Evolutionary conservation across 1,139 yeast species (phyloP), one percentile per base, ranked within the genome.

Genomic region (Scheffersomyces cryptocercus): DNA sequence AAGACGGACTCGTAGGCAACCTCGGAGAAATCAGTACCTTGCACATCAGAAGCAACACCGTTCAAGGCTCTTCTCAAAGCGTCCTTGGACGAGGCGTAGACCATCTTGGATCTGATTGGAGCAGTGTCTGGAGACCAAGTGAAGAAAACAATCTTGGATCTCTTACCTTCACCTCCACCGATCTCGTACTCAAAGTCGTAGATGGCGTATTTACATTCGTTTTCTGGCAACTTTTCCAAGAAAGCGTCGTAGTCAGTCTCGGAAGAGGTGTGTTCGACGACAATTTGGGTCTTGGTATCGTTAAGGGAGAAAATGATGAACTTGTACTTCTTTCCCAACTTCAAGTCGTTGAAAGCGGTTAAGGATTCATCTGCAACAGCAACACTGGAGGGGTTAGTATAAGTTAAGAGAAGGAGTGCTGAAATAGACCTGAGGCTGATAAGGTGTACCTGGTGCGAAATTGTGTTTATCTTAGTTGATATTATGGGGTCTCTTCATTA

Each of bases 61-160:
- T 88, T 91, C 64, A 93, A 81, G 39, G 99, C 93, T 74, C 96
- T 89, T 80, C 98, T 93, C 65, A 93, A 82, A 43, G 98, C 96
- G 61, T 93, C 99, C 76, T 90, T 91, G 51, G 98, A 91, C 9
- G 97, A 84, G 40, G 99, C 98, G 76, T 90, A 91, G 50, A 91
- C 88, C 99, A 93, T 95, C 85, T 93, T 93, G 59, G 95, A 70
- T 75, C 90, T 87, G 61, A 95, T 84, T 50, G 95, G 89, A 43
- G 98, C 97, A 50, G 95, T 87, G 67, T 95, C 99, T 61, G 99
- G 99, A 51, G 97, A 84, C 99, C 99, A 93, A 56, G 95, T 86
- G 77, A 70, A 87, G 74, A 93, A 93, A 48, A 91, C 85, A 61
- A 93, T 87, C 81, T 93, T 93, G 63, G 91, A 85, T 78, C 95